Percentiles rank a stretch among this genome's conserved stretches.
Evolutionary conservation across 257 asterid genomes (phyloP).

Genomic region (Gentiana macrophylla): DNA sequence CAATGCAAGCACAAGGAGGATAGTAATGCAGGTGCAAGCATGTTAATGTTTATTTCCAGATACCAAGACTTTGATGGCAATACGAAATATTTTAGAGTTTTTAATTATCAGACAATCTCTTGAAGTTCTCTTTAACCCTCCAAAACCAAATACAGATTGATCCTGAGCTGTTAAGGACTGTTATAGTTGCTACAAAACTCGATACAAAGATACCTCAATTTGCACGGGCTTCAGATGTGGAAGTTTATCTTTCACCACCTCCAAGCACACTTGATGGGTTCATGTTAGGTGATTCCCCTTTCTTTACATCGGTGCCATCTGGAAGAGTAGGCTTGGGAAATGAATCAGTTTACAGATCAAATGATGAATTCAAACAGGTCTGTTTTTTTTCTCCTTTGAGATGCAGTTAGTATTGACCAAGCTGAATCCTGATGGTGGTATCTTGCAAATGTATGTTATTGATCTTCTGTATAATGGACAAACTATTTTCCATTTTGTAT

Average conservation of each 20-base stretch:
- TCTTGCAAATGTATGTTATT: too few species aligned
- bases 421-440: too few species aligned
- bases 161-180: slow-evolving; percentile 96
- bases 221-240: slow-evolving; percentile 96
- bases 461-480: neutral
- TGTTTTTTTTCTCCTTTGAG: slow-evolving; percentile 3
- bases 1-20: slow-evolving; percentile 88
- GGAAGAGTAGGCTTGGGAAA: slow-evolving; percentile 92
- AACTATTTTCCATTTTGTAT: neutral
- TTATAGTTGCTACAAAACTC: slow-evolving; percentile 87
- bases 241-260: slow-evolving; percentile 95
- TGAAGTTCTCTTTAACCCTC: neutral
- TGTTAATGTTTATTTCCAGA: neutral
- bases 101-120: neutral
- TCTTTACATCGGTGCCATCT: slow-evolving; percentile 96
- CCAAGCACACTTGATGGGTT: slow-evolving; percentile 81
- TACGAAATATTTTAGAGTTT: neutral
- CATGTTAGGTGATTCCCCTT: slow-evolving; percentile 96
- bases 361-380: slow-evolving; percentile 96
- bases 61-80: neutral
- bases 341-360: slow-evolving; percentile 83
- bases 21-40: slow-evolving; percentile 82
- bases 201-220: slow-evolving; percentile 97
- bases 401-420: neutral
- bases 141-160: slow-evolving; percentile 46